Base-by-base conservation (phyloP, 176 grass and related monocot species). In the Themeda triandra region DNA sequence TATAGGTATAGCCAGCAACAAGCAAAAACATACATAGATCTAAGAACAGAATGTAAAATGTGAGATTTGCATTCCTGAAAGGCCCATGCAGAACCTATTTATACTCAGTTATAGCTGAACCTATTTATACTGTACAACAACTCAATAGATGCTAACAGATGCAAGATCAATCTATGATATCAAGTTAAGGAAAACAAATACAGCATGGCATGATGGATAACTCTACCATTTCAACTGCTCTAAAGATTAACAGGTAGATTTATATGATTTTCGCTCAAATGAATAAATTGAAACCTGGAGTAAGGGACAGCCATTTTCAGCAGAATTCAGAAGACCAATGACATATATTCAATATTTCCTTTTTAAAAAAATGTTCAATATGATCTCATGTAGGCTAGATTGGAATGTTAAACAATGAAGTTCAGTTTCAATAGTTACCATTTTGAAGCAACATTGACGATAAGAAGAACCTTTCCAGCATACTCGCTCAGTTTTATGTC, bases 391-490 rank as follows among this genome's bases (percentile, higher is more conserved):
- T 28, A 62, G 59, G n/a, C 9, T 62, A 27, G 24, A 62, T 62
- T 28, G 59, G 10, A 62, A 28, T 62, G n/a, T 62, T 62, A 28
- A 62, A 62, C 4, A 62, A 27, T 6, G 4, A 74, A 51, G 25
- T 18, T 32, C 25, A 51, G 15, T 10, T 51, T 21, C 71, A n/a
- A 19, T 10, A 35, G 24, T 14, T 91, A 94, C 92, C 89, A 94
- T 74, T 91, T 88, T 5, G 92, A 94, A 58, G 92, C 92, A 81
- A 94, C 92, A 79, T 94, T 94, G 29, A 94, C 89, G 80, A 94
- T 82, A 46, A 94, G 86, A 86, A 94, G 86, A 89, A 89, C 92
- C 71, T 91, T 91, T 56, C 92, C 86, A 36, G 69, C 40, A 78
- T 94, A 94, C 30, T 80, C 76, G 66, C 86, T 87, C n/a, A 87